Evolutionary conservation across 2,329 filamentous ascomycete species (phyloP).

Genomic region (Aspergillus fumigatus): DNA sequence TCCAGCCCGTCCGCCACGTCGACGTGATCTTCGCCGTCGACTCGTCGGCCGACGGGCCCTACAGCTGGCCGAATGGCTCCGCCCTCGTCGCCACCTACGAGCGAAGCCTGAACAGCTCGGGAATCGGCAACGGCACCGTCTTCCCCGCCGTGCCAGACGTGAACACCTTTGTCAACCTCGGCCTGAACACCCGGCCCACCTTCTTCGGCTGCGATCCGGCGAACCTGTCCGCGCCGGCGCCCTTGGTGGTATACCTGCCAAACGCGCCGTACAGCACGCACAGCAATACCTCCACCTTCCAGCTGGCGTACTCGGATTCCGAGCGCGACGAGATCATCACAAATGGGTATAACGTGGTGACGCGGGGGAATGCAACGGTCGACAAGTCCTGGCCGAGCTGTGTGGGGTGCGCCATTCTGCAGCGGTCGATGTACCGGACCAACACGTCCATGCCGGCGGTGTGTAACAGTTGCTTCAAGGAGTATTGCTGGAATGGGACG

Average conservation of each 20-base stretch:
- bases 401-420: conserved; percentile 81
- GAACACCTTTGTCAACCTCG: conserved; percentile 74
- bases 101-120: conserved; percentile 53
- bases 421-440: conserved; percentile 69
- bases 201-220: conserved; percentile 77
- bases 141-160: conserved; percentile 70
- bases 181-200: conserved; percentile 67
- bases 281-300: conserved; percentile 78
- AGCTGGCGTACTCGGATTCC: conserved; percentile 56
- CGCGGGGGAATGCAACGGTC: conserved; percentile 73
- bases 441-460: conserved; percentile 62
- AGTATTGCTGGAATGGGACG: conserved; percentile 94
- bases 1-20: conserved; percentile 65
- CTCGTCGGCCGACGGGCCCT: conserved; percentile 66
- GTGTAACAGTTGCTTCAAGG: conserved; percentile 70
- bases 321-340: conserved; percentile 75
- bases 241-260: conserved; percentile 78
- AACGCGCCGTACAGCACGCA: conserved; percentile 73
- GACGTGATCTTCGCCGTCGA: conserved; percentile 81
- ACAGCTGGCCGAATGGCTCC: conserved; percentile 73
- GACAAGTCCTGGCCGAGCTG: conserved; percentile 75
- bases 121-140: conserved; percentile 60
- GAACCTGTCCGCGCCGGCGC: conserved; percentile 3
- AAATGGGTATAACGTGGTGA: conserved; percentile 81
- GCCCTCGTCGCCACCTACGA: conserved; percentile 69